Evolutionary conservation across 345 rosid genomes (phyloP), one percentile per base, ranked within the genome.

Genomic region (Hypericum androsaemum): DNA sequence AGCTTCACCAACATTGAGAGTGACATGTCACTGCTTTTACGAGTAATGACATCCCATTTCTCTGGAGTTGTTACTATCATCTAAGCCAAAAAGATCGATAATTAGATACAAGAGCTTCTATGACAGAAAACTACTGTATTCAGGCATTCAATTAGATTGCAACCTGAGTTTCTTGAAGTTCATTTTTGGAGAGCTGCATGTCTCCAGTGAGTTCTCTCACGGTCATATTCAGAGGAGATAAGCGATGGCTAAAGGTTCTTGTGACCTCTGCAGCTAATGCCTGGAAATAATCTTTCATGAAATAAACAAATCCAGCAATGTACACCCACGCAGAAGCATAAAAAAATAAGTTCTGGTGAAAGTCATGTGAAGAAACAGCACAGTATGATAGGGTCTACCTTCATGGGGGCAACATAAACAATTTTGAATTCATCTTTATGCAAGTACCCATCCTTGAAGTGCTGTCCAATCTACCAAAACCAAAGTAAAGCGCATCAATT

Each of bases 41-140:
- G 96, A 58, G 98, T 87, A 74, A 90, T 90, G 61, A 90, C 98
- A 84, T 90, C 98, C 98, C 98, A 90, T 73, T 90, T 90, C 80
- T 90, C 98, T 45, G 98, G 98, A 22, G 98, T 90, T 58, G 98
- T 90, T 62, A 90, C 98, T 62, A 90, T 90, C 98, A 90, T 90
- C 98, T 90, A 71, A 74, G 63, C 43, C 40, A 47, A 42, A 42
- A 17, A 60, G 56, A 39, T 14, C 10, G 37, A 6, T 50, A 54
- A 12, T 41, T 52, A 55, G 46, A 66, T 59, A 53, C 36, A 52
- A 28, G 50, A 38, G 47, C 37, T 37, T 44, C 47, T 39, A 56
- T 32, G 41, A 22, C 41, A 58, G 54, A 57, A 53, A 39, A 47
- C 45, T 50, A 58, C 47, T 54, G n/a, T 38, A 38, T 47, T 43